Evolutionary conservation across 371 early-diverging fungal species (phyloP), one percentile per base, ranked within the genome.

Genomic region (Mortierella sp.): DNA sequence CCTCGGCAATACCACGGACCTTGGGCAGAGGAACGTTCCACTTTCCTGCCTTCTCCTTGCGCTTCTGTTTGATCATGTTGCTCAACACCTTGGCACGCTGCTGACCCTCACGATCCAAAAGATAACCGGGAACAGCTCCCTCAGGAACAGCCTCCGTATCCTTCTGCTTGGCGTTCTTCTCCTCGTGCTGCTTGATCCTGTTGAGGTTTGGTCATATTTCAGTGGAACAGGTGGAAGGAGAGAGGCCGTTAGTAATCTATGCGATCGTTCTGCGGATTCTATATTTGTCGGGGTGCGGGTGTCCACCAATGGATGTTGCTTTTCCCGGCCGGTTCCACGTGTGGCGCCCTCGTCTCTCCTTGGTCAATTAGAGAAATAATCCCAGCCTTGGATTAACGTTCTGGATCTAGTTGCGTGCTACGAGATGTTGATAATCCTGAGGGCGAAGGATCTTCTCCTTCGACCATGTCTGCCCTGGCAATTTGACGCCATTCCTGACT

Each of bases 1-100:
- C 98, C 90, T 99, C 99, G 72, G 99, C 97, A 90, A 99, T 95
- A 78, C 99, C 99, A 83, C 98, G 95, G 28, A 99, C 99, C 90
- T 97, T 98, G 76, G 99, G 99, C 88, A 99, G 87, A 19, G 99
- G 99, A 37, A 99, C 99, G 54, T 94, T 90, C 97, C 99, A 99
- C 90, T 99, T 99, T 50, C 98, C 98, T 37, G 98, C 99, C 93
- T 99, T 99, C 89, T 99, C 99, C 94, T 99, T 98, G 87, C 99
- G 95, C 94, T 99, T 98, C 89, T 99, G 99, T 92, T 99, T 99
- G 83, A 99, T 96, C 98, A 98, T 98, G 90, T 99, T 98, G 88
- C 96, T 97, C 75, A 99, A 89, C 72, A 99, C 96, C 92, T 99
- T 98, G 77, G 98, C 98, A 71, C 97, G 92, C 87, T 97, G 93